Evolutionary conservation across 2,329 filamentous ascomycete genomes (phyloP).

Genomic region (Phialocephala subalpina): DNA sequence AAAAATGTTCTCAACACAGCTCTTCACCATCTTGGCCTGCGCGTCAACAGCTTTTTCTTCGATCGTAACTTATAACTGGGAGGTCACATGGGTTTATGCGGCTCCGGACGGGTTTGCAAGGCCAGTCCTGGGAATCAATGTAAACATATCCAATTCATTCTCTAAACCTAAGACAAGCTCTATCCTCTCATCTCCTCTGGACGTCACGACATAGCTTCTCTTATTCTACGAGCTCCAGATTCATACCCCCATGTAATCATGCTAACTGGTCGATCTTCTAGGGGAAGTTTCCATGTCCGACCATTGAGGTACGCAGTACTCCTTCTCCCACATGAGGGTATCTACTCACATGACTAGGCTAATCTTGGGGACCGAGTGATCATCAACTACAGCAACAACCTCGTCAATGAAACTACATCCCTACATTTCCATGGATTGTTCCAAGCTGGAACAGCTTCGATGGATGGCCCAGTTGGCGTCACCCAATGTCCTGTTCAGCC

Average conservation of each 20-base stretch:
- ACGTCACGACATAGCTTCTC: too few relatives aligned
- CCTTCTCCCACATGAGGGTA: neutral
- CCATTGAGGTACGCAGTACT: conserved; percentile 43
- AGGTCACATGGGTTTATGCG: conserved; percentile 46
- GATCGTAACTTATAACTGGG: conserved; percentile 19
- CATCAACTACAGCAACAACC: conserved; percentile 57
- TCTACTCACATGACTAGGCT: conserved; percentile 45
- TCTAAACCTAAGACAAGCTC: too few relatives aligned
- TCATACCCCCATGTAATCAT: too few relatives aligned
- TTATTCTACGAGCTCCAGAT: too few relatives aligned
- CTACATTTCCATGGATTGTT: conserved; percentile 66
- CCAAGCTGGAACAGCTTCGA: conserved; percentile 58
- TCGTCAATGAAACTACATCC: conserved; percentile 61
- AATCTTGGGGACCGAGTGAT: conserved; percentile 58
- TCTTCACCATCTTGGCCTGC: neutral
- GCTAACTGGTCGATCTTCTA: too few relatives aligned
- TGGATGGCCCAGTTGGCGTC: conserved; percentile 64
- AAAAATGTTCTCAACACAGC: too few relatives aligned
- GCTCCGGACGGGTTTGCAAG: conserved; percentile 50
- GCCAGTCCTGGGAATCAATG: conserved; percentile 64
- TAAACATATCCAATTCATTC: too few relatives aligned
- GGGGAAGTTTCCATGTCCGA: conserved; percentile 63
- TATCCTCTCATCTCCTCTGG: too few relatives aligned
- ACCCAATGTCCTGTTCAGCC: conserved; percentile 43
- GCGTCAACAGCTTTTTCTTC: neutral